Conservation (phyloP, 345 rosid species). For the Microcos paniculata region DNA sequence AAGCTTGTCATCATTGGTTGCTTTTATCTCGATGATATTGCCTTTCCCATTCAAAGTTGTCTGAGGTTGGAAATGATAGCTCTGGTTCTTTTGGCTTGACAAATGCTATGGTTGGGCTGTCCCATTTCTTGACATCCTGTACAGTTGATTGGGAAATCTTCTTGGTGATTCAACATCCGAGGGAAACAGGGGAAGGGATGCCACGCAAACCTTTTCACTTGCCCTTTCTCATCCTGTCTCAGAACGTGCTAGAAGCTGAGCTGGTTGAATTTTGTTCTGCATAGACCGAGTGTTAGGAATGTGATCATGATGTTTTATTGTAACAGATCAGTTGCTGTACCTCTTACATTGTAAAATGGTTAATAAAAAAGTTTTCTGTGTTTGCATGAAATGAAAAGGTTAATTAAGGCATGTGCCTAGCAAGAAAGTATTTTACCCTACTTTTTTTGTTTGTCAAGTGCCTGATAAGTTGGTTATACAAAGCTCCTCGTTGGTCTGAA, state of each 20-base stretch:
- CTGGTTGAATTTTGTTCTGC: background rate
- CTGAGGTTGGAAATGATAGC: slow-evolving; percentile 11
- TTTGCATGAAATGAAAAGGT: background rate
- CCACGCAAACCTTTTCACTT: background rate
- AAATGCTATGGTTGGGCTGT: slow-evolving; percentile 18
- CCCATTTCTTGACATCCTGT: background rate
- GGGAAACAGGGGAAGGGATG: background rate
- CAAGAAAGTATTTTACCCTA: background rate
- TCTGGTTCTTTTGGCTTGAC: background rate
- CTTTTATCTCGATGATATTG: background rate
- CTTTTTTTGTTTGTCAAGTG: no score
- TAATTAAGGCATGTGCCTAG: background rate
- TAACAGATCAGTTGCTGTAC: background rate
- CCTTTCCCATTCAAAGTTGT: slow-evolving; percentile 1
- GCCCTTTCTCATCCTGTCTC: background rate
- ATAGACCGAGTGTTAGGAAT: background rate
- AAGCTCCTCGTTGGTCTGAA: background rate
- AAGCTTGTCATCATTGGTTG: background rate
- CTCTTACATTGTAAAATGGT: background rate
- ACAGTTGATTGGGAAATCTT: background rate
- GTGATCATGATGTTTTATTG: background rate
- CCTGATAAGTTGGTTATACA: no score
- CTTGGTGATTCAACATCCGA: background rate
- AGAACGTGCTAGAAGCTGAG: background rate
- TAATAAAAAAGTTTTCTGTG: background rate